Evolutionary conservation across 495 filamentous ascomycete genomes (phyloP).

Genomic region (Hapsidospora chrysogenum): DNA sequence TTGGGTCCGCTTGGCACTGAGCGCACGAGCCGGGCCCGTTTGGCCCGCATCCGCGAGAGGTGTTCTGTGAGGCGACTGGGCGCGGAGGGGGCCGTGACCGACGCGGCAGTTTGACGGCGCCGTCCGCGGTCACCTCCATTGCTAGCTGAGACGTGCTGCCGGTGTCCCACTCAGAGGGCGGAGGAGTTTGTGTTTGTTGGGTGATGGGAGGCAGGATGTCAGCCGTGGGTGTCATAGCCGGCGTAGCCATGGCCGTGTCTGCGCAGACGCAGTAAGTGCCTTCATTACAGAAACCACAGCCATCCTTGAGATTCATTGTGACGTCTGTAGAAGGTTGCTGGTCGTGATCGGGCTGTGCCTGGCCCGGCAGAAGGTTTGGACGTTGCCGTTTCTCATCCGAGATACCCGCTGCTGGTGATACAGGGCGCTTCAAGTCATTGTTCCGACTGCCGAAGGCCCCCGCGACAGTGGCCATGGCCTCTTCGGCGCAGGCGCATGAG

Average conservation of each 20-base stretch:
- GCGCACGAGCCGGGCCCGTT: conserved; percentile 67
- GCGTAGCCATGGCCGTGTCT: conserved; percentile 18
- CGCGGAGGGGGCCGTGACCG: conserved; percentile 8
- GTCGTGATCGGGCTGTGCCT: conserved; percentile 6
- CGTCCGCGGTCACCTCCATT: conserved; percentile 30
- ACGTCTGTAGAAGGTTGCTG: conserved; percentile 5
- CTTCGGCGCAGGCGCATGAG: conserved; percentile 37
- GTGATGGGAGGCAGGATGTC: conserved; percentile 23
- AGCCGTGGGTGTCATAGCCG: conserved; percentile 19
- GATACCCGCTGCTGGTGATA: conserved; percentile 22
- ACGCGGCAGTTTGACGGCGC: conserved; percentile 29
- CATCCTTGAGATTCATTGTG: conserved; percentile 34
- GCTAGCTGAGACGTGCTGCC: conserved; percentile 17
- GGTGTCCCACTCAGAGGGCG: conserved; percentile 41
- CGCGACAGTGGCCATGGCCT: conserved; percentile 23
- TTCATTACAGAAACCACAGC: conserved; percentile 79
- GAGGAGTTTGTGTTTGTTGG: conserved; percentile 45
- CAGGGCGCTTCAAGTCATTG: conserved; percentile 28
- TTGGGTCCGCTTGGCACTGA: conserved; percentile 62
- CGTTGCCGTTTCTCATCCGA: conserved; percentile 37
- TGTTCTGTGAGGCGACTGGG: not conserved
- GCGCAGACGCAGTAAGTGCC: conserved; percentile 75
- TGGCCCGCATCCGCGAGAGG: conserved; percentile 30
- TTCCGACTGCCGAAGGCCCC: conserved; percentile 41
- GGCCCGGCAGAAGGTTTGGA: conserved; percentile 5